Evolutionary conservation across 345 rosid species (phyloP), one percentile per base, ranked within the genome.

Genomic region (Dipteronia sinensis): DNA sequence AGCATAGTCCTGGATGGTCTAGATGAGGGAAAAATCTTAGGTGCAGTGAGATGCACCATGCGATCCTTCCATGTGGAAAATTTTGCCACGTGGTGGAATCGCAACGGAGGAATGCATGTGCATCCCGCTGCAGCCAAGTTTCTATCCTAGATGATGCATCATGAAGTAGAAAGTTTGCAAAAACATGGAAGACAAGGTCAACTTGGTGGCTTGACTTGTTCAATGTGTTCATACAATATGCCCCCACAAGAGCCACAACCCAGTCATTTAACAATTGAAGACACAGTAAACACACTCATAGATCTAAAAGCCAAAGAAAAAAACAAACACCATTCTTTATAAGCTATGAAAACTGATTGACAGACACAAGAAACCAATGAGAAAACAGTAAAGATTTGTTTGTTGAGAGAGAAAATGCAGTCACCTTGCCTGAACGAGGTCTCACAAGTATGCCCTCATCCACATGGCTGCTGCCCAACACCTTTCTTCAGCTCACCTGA

Each of bases 391-490:
- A 66, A 49, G 17, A 63, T 22, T 69, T 53, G 47, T 10, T 64
- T 53, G 47, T 10, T 67, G 10, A 56, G 1, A 38, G 25, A 44
- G 31, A 65, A 72, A 63, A 87, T 87, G 93, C 87, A 85, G 67
- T 79, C 83, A 25, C 86, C 81, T 76, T 76, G 80, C 75, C 81
- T 76, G 72, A 75, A 79, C 72, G 93, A 88, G 76, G 81, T 71
- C 68, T 82, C 88, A 73, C 82, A 79, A 69, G 81, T 69, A 55
- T 93, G 91, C 81, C 83, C 84, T 23, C 84, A 80, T 58, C 82
- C 85, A 34, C 84, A 80, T 53, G 93, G 92, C 65, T 95, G 94
- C 85, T 95, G 92, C 76, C 88, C 90, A 10, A 69, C 85, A n/a
- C 86, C 85, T 42, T 64, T 81, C 10, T 72, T 77, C 31, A 20